Conservation (phyloP, 2,329 filamentous ascomycete genomes). For the Cryphonectria parasitica region DNA sequence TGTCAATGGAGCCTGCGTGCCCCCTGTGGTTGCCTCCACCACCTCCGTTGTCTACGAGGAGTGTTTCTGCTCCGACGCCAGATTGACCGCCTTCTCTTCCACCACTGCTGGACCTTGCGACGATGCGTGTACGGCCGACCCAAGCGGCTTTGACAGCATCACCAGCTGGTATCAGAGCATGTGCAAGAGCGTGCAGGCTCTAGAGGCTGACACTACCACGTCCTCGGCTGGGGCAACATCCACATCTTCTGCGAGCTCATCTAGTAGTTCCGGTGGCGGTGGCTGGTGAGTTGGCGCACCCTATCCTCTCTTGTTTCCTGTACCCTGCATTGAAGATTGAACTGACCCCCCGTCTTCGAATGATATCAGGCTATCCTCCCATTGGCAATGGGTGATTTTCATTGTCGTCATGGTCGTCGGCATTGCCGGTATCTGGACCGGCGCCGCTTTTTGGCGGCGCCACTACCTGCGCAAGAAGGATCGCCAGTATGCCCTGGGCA, state of each 20-base stretch:
- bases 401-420: conserved; percentile 73
- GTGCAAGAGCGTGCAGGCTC: conserved; percentile 56
- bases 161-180: conserved; percentile 72
- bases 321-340: neutral
- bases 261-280: conserved; percentile 35
- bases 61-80: conserved; percentile 74
- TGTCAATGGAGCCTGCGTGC: conserved; percentile 73
- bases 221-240: conserved; percentile 36
- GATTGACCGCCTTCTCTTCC: conserved; percentile 61
- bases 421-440: conserved; percentile 68
- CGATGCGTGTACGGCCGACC: conserved; percentile 54
- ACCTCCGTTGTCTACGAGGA: conserved; percentile 59
- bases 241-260: conserved; percentile 33
- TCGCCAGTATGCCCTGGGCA: conserved; percentile 54
- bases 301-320: conserved; percentile 17
- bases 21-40: conserved; percentile 54
- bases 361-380: conserved; percentile 62
- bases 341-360: neutral
- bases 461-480: conserved; percentile 74
- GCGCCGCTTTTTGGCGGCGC: conserved; percentile 72
- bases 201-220: conserved; percentile 32
- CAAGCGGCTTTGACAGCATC: conserved; percentile 59
- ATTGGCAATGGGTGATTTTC: conserved; percentile 84
- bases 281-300: conserved; percentile 48
- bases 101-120: conserved; percentile 66